Evolutionary conservation across 2,329 filamentous ascomycete species (phyloP), one percentile per base, ranked within the genome.

Genomic region (Phialophora expanda): DNA sequence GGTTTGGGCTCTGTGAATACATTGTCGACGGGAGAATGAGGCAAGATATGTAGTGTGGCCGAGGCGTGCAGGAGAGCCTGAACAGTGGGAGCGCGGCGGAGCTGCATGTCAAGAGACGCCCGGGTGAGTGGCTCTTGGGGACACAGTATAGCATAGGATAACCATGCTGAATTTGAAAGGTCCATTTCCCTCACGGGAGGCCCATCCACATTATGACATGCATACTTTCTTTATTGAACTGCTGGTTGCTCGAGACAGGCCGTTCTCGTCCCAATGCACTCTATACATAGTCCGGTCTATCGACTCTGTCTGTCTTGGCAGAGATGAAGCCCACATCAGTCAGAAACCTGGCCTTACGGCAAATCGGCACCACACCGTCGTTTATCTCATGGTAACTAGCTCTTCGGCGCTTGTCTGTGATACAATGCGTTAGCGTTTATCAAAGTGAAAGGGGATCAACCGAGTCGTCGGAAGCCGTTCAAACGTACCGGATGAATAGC

Each of bases 401-500:
- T 92, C 90, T 78, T 92, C 90, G 1, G 90, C 87, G 72, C 88
- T 90, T 12, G 90, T 92, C 67, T 69, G 41, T 59, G 38, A n/a
- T 2, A 44, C 12, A 20, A 34, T 57, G 41, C 24, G 61, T 69
- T 44, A 69, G 67, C 34, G 26, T 26, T 26, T 26, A 22, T 14
- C 17, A 8, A 8, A 8, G 2, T 38, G 22, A 6, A 22, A 44
- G 8, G 9, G 17, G 11, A 32, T 44, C n/a, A 48, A 24, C 6
- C 22, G 38, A n/a, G 38, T 8, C 5, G 38, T 9, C 24, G n/a
- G 12, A 61, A 4, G 22, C 9, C 1, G 30, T 20, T 7, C 3
- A 20, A 20, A 65, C 67, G 59, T 56, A 69, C 67, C 22, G 90
- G 90, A 78, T 92, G 90, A 72, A 92, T 92, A 65, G 90, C 89